Conservation (phyloP, 2,329 filamentous ascomycete genomes). For the Remersonia thermophila region DNA sequence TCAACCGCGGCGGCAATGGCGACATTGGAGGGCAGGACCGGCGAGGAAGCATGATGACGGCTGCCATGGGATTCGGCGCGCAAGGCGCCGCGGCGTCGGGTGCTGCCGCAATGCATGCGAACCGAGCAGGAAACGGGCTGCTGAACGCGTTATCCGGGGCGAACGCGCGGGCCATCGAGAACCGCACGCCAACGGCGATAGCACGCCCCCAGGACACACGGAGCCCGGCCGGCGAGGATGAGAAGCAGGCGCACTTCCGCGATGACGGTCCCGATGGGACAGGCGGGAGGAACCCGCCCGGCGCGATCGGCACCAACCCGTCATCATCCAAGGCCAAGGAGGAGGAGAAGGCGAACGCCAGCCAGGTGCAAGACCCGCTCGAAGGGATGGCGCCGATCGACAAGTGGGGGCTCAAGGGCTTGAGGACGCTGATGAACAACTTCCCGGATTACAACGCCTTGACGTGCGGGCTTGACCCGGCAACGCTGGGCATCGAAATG, state of each 20-base stretch:
- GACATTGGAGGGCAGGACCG: constrained; percentile 45
- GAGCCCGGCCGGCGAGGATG: constrained; percentile 29
- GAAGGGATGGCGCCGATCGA: constrained; percentile 49
- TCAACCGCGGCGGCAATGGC: constrained; percentile 44
- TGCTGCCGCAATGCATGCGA: constrained; percentile 24
- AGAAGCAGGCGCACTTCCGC: constrained; percentile 32
- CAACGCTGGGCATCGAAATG: constrained; percentile 44
- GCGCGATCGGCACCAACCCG: constrained; percentile 35
- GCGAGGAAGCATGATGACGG: constrained; percentile 34
- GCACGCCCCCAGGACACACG: constrained; percentile 34
- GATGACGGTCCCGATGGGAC: constrained; percentile 30
- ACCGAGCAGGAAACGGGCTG: constrained; percentile 45
- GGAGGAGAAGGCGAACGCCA: constrained; percentile 27
- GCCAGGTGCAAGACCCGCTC: constrained; percentile 43
- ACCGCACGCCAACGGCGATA: constrained; percentile 31
- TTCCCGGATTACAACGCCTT: constrained; percentile 51
- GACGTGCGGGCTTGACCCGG: constrained; percentile 47
- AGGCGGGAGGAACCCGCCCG: constrained; percentile 30
- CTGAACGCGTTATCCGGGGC: constrained; percentile 49
- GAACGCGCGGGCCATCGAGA: constrained; percentile 38
- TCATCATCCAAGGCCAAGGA: constrained; percentile 30
- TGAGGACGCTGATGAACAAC: constrained; percentile 51
- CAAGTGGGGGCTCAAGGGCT: constrained; percentile 53
- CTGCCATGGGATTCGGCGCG: constrained; percentile 40
- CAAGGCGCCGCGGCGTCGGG: constrained; percentile 28